phyloP scores from a whole-genome alignment of 2,329 filamentous ascomycete species.

The Huntiella abstrusa region DNA sequence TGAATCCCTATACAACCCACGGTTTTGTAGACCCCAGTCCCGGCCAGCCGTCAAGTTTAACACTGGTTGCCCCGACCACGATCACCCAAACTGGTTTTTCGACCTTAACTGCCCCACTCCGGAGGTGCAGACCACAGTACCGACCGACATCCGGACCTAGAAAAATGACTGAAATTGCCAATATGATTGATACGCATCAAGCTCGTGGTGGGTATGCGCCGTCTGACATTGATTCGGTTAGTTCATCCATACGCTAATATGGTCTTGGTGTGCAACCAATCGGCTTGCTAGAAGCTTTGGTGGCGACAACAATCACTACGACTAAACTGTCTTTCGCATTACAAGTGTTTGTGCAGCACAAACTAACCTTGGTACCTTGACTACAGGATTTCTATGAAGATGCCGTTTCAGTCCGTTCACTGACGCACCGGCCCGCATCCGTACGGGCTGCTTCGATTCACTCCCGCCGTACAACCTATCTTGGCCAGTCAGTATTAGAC shows the following conservation, averaged over 20 bases:
- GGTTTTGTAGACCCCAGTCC: no score
- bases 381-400: slow-evolving; percentile 65
- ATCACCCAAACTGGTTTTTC: no score
- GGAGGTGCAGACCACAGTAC: no score
- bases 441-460: not conserved
- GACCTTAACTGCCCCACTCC: no score
- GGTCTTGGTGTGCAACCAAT: not conserved
- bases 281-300: not conserved
- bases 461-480: not conserved
- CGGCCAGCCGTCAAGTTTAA: no score
- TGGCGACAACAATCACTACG: no score
- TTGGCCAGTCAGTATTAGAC: slow-evolving; percentile 14
- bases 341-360: no score
- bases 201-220: slow-evolving; percentile 5
- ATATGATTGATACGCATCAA: slow-evolving; percentile 4
- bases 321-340: no score
- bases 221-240: slow-evolving; percentile 10
- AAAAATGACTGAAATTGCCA: slow-evolving; percentile 8
- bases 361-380: no score
- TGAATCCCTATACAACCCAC: no score
- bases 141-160: no score
- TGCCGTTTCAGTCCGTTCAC: slow-evolving; percentile 43
- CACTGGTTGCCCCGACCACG: no score
- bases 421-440: slow-evolving; percentile 29
- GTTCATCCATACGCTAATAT: not conserved